Conservation (phyloP, 768 basidiomycete species). For the Hemileccinum rubropunctum region DNA sequence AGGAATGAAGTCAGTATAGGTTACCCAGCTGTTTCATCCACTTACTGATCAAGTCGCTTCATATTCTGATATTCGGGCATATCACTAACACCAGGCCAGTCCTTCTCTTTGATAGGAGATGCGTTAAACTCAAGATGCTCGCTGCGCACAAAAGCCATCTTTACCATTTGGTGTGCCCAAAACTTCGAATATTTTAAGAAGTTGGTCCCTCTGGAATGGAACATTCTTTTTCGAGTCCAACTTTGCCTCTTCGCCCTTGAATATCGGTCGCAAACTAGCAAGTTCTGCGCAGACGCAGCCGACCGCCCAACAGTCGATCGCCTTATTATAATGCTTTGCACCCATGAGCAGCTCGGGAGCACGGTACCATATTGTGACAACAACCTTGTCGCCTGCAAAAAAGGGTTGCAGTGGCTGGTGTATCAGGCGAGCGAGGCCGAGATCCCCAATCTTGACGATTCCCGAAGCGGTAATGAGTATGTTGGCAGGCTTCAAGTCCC, state of each 20-base stretch:
- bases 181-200: conserved; percentile 94
- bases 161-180: conserved; percentile 84
- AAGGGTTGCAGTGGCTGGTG: conserved; percentile 90
- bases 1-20: conserved; percentile 14
- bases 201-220: conserved; percentile 94
- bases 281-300: conserved; percentile 98
- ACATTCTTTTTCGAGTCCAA: conserved; percentile 95
- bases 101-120: conserved; percentile 52
- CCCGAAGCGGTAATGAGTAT: conserved; percentile 90
- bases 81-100: conserved; percentile 82
- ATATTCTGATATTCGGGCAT: conserved; percentile 90
- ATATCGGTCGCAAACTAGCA: conserved; percentile 90
- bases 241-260: conserved; percentile 99
- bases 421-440: conserved; percentile 89
- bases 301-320: conserved; percentile 96
- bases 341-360: conserved; percentile 95
- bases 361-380: conserved; percentile 99
- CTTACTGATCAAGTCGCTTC: conserved; percentile 72
- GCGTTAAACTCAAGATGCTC: conserved; percentile 1
- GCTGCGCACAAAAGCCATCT: background rate
- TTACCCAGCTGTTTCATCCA: conserved; percentile 7
- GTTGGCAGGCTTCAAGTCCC: conserved; percentile 98
- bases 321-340: conserved; percentile 96
- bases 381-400: conserved; percentile 94
- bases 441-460: conserved; percentile 96